phyloP scores from a whole-genome alignment of 805 yeast species.

The Zygotorulaspora sp. region DNA sequence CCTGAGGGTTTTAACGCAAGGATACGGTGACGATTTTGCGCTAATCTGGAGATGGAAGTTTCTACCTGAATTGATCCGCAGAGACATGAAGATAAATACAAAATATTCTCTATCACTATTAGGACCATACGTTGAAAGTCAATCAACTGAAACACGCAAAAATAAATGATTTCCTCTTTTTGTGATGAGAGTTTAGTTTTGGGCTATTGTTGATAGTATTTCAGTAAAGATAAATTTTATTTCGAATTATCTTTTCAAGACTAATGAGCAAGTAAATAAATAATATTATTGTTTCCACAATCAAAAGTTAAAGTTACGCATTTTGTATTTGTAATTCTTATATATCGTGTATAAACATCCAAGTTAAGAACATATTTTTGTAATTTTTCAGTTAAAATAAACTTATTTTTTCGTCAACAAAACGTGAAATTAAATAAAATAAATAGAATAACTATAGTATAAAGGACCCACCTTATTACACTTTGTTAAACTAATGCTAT shows the following conservation, averaged over 20 bases:
- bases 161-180: slow-evolving; percentile 1
- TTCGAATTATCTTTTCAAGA: too few relatives aligned
- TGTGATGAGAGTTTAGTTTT: not conserved
- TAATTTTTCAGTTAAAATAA: too few relatives aligned
- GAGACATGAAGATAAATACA: slow-evolving; percentile 19
- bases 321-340: too few relatives aligned
- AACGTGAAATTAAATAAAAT: slow-evolving; percentile 4
- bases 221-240: too few relatives aligned
- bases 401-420: not conserved
- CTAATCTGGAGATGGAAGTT: slow-evolving; percentile 56
- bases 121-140: slow-evolving; percentile 10
- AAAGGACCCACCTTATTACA: too few relatives aligned
- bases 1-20: slow-evolving; percentile 60
- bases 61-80: slow-evolving; percentile 47
- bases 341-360: too few relatives aligned
- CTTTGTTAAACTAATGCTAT: too few relatives aligned
- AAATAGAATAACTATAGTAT: not conserved
- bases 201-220: not conserved
- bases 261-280: too few relatives aligned
- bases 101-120: slow-evolving; percentile 21
- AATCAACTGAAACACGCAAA: slow-evolving; percentile 8
- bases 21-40: slow-evolving; percentile 50
- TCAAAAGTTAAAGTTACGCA: too few relatives aligned
- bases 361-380: too few relatives aligned
- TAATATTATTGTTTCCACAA: too few relatives aligned